Percentiles rank a stretch among this genome's conserved stretches.
Evolutionary conservation across 257 asterid species (phyloP).

Genomic region (Phtheirospermum japonicum): DNA sequence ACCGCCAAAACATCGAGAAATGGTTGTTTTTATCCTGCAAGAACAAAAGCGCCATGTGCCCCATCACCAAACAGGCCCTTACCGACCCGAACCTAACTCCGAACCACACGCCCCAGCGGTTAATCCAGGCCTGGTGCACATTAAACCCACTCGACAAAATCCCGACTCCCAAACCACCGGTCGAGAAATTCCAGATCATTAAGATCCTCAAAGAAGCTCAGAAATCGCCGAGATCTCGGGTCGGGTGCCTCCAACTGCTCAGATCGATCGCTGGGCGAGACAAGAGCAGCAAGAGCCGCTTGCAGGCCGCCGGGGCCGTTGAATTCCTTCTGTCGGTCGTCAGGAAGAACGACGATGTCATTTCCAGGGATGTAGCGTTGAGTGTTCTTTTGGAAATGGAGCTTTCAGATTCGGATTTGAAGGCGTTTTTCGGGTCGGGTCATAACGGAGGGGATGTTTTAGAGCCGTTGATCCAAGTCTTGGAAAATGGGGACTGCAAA

Average conservation of each 20-base stretch:
- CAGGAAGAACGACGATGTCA: slow-evolving; percentile 21
- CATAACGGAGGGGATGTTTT: slow-evolving; percentile 1
- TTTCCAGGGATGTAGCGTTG: slow-evolving; percentile 39
- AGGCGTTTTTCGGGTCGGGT: slow-evolving; percentile 22
- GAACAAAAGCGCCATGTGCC: slow-evolving; percentile 39
- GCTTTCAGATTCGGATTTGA: slow-evolving; percentile 40
- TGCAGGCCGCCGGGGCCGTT: slow-evolving; percentile 44
- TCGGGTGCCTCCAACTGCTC: slow-evolving; percentile 41
- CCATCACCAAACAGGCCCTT: slow-evolving; percentile 55
- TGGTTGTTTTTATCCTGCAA: slow-evolving; percentile 51
- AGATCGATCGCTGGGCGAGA: slow-evolving; percentile 39
- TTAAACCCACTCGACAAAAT: slow-evolving; percentile 51
- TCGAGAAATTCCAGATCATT: slow-evolving; percentile 38
- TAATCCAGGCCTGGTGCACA: slow-evolving; percentile 78
- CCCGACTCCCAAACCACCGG: slow-evolving; percentile 64
- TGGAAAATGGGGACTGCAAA: slow-evolving; percentile 33
- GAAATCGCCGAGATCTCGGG: slow-evolving; percentile 22
- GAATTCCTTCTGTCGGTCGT: slow-evolving; percentile 38
- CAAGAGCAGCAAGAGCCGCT: slow-evolving; percentile 26
- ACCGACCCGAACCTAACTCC: slow-evolving; percentile 50
- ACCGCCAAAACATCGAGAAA: slow-evolving; percentile 59
- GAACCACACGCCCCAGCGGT: slow-evolving; percentile 61
- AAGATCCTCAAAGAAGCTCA: slow-evolving; percentile 48
- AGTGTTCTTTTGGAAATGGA: slow-evolving; percentile 43
- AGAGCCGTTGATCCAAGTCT: slow-evolving; percentile 32